Base-by-base conservation (phyloP, 2,329 filamentous ascomycete genomes). In the Calonectria ilicicola region DNA sequence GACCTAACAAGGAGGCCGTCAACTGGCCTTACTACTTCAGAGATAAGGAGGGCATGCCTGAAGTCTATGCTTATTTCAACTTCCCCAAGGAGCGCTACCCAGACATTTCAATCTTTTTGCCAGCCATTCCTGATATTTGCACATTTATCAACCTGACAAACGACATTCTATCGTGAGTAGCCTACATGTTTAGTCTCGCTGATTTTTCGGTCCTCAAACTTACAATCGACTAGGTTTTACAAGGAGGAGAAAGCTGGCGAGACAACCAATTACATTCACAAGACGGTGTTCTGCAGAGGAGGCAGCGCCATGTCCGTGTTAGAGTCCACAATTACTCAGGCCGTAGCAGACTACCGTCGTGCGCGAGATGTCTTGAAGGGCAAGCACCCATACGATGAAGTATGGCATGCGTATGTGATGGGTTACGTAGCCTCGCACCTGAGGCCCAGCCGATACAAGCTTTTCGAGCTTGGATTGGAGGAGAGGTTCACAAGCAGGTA, bases 121-220 rank as follows among this genome's bases (percentile, higher is more conserved):
- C 53, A 14, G 53, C 53, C 8, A 58, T 58, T 40, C 53, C 53
- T 19, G 53, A 58, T 21, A 58, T 58, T 12, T 58, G 53, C 53
- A 58, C 53, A 58, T 58, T 58, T 19, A 58, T 58, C n/a, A 58
- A 58, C 32, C 21, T 58, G n/a, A 58, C 53, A 58, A 58, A 58
- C 10, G 53, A 58, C 12, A 58, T 58, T 26, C 32, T 58, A 26
- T 58, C 53, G 53, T 58, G 35, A 58, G 53, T 58, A 26, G 6
- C 53, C 53, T n/a, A 17, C 14, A 38, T 6, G 14, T 3, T 26
- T 17, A 15, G 21, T 23, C n/a, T 17, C 23, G n/a, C 17, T 17
- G 1, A 7, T 15, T 4, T 26, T 23, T 47, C 21, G 15, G 23
- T 26, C 12, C 32, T 17, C 8, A 21, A 23, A 26, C 53, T 58